Base-by-base conservation (phyloP, 257 asterid genomes). In the Agastache rugosa region DNA sequence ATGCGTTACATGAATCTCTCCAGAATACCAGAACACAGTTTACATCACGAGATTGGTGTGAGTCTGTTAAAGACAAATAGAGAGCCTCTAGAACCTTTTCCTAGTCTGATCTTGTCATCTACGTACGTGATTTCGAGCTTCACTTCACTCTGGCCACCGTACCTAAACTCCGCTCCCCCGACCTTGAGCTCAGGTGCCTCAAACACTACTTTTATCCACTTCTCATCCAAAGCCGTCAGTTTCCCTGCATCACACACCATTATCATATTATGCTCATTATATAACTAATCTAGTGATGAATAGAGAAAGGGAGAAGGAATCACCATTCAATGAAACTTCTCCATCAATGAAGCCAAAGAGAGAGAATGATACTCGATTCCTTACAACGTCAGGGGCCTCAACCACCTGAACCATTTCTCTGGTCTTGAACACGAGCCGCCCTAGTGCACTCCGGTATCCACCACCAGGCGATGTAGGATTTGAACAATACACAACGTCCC, bases 391-490 rank as follows among this genome's bases (percentile, higher is more conserved):
- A 6, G 97, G 97, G 74, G 97, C 90, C 86, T 92, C 97, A 78
- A 93, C 90, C 15, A 60, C 90, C 86, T 94, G 97, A 80, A 89
- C 73, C 97, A 92, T 94, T 83, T 94, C 97, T 23, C 87, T 85
- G 3, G 97, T 85, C 74, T 89, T 92, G 88, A 92, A 90, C 63
- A 91, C 81, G 35, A 92, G 85, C 20, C 97, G 86, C 2, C 99
- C 96, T 7, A 92, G 15, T 23, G 96, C 88, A 76, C 96, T 92
- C 73, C 97, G 76, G 78, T 78, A 94, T 66, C 93, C 95, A 20
- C 97, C 97, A 22, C 97, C 97, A 16, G 99, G 97, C 7, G 97
- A 94, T 3, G 97, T 90, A 17, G 97, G 97, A 42, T 87, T 90
- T 35, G 97, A 94, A 70, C 96, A 88, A 68, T 92, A 94, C 78